Percentiles rank a stretch among this genome's conserved stretches.
These are phyloP conservation scores for Haematococcus lacustris DNA, from an alignment of 139 green algal genomes.

Conservation along the genomic window DNA sequence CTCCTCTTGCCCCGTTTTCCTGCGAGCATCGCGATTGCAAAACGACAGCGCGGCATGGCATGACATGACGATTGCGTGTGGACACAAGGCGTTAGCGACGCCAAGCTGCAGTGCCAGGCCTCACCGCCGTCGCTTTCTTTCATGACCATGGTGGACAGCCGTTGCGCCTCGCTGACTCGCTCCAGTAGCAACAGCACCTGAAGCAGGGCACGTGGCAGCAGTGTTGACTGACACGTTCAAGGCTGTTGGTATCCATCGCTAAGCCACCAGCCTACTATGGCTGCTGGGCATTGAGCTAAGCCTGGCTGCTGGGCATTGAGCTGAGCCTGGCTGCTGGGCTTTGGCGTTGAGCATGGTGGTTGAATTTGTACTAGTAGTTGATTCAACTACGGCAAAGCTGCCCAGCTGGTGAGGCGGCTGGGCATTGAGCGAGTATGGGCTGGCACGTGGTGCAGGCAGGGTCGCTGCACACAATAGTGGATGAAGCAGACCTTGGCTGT, in stretches of 20 bases:
- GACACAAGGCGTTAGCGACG: neutral
- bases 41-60: neutral
- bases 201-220: constrained; percentile 1
- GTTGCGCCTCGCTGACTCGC: constrained; percentile 73
- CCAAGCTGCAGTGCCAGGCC: neutral
- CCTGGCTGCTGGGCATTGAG: no score
- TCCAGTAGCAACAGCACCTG: constrained; percentile 75
- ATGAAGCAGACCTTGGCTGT: no score
- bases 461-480: no score
- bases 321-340: no score
- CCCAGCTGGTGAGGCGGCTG: neutral
- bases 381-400: neutral
- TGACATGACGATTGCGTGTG: neutral
- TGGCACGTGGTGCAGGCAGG: no score
- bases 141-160: constrained; percentile 79
- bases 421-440: neutral
- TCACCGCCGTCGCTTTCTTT: constrained; percentile 42
- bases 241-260: no score
- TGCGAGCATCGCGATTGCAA: neutral
- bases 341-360: no score
- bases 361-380: no score
- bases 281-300: no score
- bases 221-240: neutral
- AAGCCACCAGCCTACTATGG: no score
- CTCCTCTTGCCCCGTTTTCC: neutral